Evolutionary conservation across 164 flowering plant species (phyloP).

Genomic region (Cinnamomum chago): DNA sequence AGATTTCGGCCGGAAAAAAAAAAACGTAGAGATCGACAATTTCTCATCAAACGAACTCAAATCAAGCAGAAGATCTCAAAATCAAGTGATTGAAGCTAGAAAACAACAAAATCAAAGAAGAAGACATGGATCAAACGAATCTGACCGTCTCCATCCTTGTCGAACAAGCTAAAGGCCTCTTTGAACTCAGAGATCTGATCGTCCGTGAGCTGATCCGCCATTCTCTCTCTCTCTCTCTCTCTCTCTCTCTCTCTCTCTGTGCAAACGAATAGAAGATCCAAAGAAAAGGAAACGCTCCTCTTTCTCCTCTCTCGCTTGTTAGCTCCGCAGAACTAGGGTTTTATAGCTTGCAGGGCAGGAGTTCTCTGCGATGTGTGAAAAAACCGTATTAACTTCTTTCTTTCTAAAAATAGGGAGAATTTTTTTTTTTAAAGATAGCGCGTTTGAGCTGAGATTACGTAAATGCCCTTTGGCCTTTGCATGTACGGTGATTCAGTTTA

Average conservation of each 20-base stretch:
- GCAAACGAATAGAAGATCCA: not conserved
- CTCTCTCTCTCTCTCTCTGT: not conserved
- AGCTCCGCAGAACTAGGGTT: slow-evolving; percentile 15
- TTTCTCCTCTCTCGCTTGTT: not conserved
- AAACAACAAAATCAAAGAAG: not conserved
- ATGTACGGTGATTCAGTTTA: not conserved
- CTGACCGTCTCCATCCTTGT: slow-evolving; percentile 49
- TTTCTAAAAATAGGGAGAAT: not conserved
- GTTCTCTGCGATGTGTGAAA: not conserved
- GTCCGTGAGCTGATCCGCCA: slow-evolving; percentile 48
- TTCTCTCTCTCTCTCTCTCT: not conserved
- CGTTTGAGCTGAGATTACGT: not conserved
- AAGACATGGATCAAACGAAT: slow-evolving; percentile 1
- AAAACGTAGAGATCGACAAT: no score
- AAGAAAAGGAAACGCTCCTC: not conserved
- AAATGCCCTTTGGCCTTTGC: not conserved
- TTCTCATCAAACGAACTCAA: not conserved
- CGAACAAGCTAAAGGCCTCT: slow-evolving; percentile 49
- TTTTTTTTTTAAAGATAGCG: not conserved
- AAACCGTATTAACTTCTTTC: not conserved
- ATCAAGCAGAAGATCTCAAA: not conserved
- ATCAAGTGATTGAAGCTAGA: no score
- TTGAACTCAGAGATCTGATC: slow-evolving; percentile 54
- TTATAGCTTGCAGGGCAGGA: slow-evolving; percentile 4
- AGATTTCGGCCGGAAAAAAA: not conserved